phyloP scores from a whole-genome alignment of 2,329 filamentous ascomycete species.

The Talaromyces amestolkiae region DNA sequence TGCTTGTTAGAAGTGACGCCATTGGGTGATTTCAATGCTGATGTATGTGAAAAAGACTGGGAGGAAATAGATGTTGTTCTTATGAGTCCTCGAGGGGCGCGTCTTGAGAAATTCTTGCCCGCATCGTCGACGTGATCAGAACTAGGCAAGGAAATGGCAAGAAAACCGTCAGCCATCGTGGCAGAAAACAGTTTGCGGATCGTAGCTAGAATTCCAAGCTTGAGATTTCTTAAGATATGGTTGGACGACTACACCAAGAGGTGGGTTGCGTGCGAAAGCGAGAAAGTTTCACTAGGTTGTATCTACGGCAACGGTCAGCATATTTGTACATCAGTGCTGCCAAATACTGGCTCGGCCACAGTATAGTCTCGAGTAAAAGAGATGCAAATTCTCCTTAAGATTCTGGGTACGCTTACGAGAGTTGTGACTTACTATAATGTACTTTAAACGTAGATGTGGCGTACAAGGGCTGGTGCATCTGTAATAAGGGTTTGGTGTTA shows the following conservation, averaged over 20 bases:
- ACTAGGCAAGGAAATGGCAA: not conserved
- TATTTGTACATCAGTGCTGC: conserved; percentile 16
- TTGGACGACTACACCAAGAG: conserved; percentile 14
- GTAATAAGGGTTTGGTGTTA: conserved; percentile 9
- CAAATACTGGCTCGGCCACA: conserved; percentile 12
- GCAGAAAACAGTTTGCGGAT: conserved; percentile 1
- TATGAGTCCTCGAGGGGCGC: conserved; percentile 4
- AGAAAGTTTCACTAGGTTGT: conserved; percentile 16
- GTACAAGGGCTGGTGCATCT: conserved; percentile 2
- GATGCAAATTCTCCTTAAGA: not conserved
- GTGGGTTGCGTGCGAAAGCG: conserved; percentile 8
- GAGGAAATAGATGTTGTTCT: conserved; percentile 10
- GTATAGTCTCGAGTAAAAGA: not conserved
- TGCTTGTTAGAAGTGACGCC: conserved; percentile 24
- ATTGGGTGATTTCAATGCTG: conserved; percentile 26
- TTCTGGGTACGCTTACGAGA: not conserved
- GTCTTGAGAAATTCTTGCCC: conserved; percentile 11
- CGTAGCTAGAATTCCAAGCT: conserved; percentile 11
- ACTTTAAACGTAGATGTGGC: not conserved
- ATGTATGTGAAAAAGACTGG: conserved; percentile 27
- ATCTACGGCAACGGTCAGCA: conserved; percentile 19
- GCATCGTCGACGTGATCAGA: conserved; percentile 5
- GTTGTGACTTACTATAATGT: not conserved
- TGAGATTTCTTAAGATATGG: conserved; percentile 5
- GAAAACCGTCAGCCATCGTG: conserved; percentile 11